Conservation (phyloP, 345 rosid genomes). For the Corchorus capsularis region DNA sequence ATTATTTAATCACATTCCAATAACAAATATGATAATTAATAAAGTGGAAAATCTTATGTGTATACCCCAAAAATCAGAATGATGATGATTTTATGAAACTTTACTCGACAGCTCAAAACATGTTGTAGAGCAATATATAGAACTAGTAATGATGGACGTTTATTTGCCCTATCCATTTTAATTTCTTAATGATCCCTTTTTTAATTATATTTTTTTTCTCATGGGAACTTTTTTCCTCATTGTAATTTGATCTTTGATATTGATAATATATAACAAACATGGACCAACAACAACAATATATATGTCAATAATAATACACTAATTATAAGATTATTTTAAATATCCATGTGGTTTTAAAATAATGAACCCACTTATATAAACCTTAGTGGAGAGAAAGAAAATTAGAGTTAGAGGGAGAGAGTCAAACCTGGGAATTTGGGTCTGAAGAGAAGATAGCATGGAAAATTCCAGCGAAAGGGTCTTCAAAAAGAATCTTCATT, state of each 20-base stretch:
- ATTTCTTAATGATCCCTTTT: neutral
- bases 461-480: constrained; percentile 1
- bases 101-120: neutral
- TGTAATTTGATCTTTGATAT: neutral
- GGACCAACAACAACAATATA: neutral
- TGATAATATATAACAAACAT: neutral
- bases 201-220: neutral
- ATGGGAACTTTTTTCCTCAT: neutral
- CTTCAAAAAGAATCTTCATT: constrained; percentile 8
- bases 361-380: neutral
- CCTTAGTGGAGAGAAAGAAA: neutral
- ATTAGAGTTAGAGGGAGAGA: neutral
- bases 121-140: neutral
- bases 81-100: neutral
- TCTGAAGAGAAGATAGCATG: neutral
- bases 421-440: constrained; percentile 5
- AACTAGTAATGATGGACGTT: neutral
- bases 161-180: neutral
- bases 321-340: neutral
- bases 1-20: too few species aligned
- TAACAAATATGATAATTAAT: too few species aligned
- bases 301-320: neutral
- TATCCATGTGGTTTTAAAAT: neutral
- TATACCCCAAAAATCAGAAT: neutral
- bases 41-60: too few species aligned